Evolutionary conservation across 495 filamentous ascomycete species (phyloP), one percentile per base, ranked within the genome.

Genomic region (Hypoxylon crocopeplum): DNA sequence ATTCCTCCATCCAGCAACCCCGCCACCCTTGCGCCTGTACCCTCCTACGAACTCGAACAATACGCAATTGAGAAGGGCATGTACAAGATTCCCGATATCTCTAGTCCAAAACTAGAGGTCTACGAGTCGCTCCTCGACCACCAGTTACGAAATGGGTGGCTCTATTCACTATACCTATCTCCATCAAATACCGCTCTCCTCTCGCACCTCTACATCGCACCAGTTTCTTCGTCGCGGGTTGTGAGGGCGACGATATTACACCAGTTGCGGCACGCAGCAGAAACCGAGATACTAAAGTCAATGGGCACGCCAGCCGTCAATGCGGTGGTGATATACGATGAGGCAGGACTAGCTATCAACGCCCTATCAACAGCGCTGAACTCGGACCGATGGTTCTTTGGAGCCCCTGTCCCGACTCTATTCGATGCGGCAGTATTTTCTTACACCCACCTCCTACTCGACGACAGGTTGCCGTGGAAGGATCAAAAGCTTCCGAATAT

Each of bases 391-490:
- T 79, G 76, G 76, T 77, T 78, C 37, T 77, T 75, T 44, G 66
- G 61, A 12, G 44, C 15, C 7, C 15, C 55, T 15, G 77, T 73
- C 20, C 91, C 94, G 1, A 83, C 85, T 0, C 64, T 92, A 10
- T 91, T 98, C 62, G 94, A 98, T 72, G 91, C 93, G 20, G 84
- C 80, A 50, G 84, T 97, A 17, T 98, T 96, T 76, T 87, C 90
- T 19, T 98, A 96, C 72, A 92, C 90, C n/a, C 82, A 93, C 69
- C 69, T 96, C 15, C 79, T 97, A 24, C 68, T 95, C 55, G 82
- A 88, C 58, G 75, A 82, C 7, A 62, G 56, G 2, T 68, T 88
- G 61, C 80, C 73, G 3, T 91, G 87, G 88, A 79, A 75, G 56
- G 53, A 65, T 36, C 57, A n/a, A 27, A 37, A 47, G 6, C 52